A percentile compares a stretch with the other conserved stretches of the same genome.
Conservation (phyloP, 2,329 filamentous ascomycete species). For the Alternaria rosae region DNA sequence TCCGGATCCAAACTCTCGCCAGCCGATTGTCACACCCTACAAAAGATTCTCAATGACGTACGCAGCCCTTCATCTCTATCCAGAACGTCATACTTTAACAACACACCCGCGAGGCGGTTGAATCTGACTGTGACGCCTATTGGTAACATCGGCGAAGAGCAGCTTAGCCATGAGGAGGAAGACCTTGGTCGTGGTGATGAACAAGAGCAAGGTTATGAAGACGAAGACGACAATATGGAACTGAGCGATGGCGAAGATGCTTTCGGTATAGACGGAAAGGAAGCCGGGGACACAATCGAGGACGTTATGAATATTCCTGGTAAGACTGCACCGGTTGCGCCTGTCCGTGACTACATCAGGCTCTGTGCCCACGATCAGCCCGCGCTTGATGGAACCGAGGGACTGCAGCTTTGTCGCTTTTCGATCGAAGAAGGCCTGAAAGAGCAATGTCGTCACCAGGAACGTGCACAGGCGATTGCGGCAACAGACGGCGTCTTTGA, state of each 20-base stretch:
- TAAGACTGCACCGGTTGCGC: background rate
- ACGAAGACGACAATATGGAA: constrained; percentile 29
- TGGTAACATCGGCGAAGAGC: background rate
- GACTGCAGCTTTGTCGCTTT: background rate
- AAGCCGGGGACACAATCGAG: constrained; percentile 9
- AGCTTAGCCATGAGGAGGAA: background rate
- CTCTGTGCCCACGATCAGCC: background rate
- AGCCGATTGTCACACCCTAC: constrained; percentile 19
- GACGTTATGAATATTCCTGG: constrained; percentile 16
- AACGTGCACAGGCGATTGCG: background rate
- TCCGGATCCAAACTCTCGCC: constrained; percentile 1
- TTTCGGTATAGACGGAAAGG: background rate
- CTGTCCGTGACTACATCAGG: constrained; percentile 1
- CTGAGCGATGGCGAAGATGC: constrained; percentile 13
- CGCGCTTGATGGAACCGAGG: background rate
- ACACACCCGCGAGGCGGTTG: background rate
- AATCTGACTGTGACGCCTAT: background rate
- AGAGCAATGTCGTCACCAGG: background rate
- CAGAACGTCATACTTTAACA: background rate
- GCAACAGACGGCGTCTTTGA: background rate
- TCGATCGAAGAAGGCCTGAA: background rate
- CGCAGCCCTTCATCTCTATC: constrained; percentile 4
- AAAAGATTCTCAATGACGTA: constrained; percentile 16
- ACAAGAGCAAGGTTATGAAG: constrained; percentile 20
- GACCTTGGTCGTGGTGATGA: constrained; percentile 11